Base-by-base conservation (phyloP, 179 eudicot species). In the Dionaea muscipula region DNA sequence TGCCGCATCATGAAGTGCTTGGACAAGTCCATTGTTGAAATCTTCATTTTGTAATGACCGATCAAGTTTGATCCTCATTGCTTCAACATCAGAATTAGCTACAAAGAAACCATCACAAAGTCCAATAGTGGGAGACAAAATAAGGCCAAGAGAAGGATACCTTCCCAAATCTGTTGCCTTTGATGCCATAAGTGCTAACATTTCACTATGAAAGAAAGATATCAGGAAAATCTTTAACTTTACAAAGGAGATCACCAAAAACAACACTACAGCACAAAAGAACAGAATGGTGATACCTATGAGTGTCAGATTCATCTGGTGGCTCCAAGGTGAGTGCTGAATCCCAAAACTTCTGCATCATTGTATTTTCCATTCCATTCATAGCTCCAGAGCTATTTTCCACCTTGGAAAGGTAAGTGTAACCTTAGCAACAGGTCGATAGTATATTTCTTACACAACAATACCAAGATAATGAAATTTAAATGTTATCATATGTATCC, bases 331-430 rank as follows among this genome's bases (percentile, higher is more conserved):
- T 70, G 49, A 91, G 83, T 46, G 98, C 98, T 56, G 98, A 91
- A 71, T 91, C 98, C 98, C 98, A 91, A 65, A 91, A 91, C 68
- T 81, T 91, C 72, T 91, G 98, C 98, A 91, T 87, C 80, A 88
- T 75, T 31, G 96, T 68, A 65, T 69, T 87, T 66, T 96, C 82
- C 71, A 79, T 75, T 57, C 87, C 98, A 71, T 76, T 83, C 64
- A 68, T 79, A 26, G 90, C 63, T 57, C 86, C 96, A 37, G 96
- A 81, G 78, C 88, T 68, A 58, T 64, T 75, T 62, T 91, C 98
- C 58, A 68, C 95, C 98, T 91, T 56, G 20, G 50, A 66, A 39
- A 36, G 13, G 21, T 47, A 26, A 22, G 15, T 3, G 43, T 11
- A 15, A 38, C 4, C 12, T 38, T 38, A 38, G 43, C 3, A 1